phyloP scores from a whole-genome alignment of 805 yeast genomes.

The Metschnikowia continentalis region DNA sequence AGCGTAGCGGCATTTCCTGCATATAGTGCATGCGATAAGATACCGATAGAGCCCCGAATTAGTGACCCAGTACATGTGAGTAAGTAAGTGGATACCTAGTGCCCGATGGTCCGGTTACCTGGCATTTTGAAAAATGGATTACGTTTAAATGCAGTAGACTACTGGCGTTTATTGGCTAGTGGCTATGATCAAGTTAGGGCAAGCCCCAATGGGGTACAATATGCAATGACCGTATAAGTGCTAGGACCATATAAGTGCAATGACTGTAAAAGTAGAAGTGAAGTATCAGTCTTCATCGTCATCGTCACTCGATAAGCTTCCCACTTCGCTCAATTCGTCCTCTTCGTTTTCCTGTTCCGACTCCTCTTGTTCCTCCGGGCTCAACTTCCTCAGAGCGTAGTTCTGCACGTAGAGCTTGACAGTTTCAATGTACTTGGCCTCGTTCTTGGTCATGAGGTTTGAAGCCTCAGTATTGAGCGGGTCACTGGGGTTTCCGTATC shows the following conservation, averaged over 20 bases:
- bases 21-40: neutral
- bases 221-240: no score
- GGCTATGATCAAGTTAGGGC: no score
- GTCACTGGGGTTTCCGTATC: conserved; percentile 92
- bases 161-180: no score
- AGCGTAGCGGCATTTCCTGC: neutral
- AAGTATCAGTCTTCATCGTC: conserved; percentile 18
- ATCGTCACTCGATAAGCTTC: conserved; percentile 47
- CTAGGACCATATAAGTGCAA: no score
- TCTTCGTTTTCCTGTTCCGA: conserved; percentile 32
- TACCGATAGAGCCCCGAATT: neutral
- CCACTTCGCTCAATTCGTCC: conserved; percentile 46
- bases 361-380: conserved; percentile 40
- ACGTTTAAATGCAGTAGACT: neutral
- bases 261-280: no score
- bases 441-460: conserved; percentile 66
- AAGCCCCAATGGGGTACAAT: no score
- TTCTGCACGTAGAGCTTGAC: conserved; percentile 70
- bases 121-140: no score
- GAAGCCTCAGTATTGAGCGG: conserved; percentile 93
- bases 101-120: neutral
- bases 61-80: no score
- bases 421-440: conserved; percentile 57
- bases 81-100: no score
- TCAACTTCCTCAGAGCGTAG: conserved; percentile 43